These are phyloP conservation scores for Lactarius quietus DNA, from an alignment of 768 basidiomycete genomes.

Conservation along the genomic window DNA sequence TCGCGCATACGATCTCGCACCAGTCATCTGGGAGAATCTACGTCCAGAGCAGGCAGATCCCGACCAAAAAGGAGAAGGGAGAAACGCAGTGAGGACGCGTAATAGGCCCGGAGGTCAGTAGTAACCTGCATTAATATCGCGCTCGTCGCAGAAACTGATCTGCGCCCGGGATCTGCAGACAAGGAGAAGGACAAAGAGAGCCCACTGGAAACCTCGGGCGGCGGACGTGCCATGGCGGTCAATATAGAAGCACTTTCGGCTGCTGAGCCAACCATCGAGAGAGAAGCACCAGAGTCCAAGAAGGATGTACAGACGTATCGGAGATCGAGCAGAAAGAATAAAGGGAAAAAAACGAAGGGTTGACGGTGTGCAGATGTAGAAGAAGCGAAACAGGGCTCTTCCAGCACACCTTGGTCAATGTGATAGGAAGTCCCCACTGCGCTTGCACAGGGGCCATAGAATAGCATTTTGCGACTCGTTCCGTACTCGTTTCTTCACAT, in stretches of 20 bases:
- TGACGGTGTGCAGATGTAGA: not conserved
- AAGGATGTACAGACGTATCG: not conserved
- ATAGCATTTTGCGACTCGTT: not conserved
- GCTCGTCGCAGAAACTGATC: not conserved
- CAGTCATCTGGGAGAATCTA: conserved; percentile 51
- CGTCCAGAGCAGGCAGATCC: conserved; percentile 30
- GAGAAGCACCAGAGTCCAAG: not conserved
- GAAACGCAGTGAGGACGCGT: not conserved
- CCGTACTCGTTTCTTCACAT: not conserved
- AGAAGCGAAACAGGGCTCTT: not conserved
- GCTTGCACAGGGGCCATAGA: not conserved
- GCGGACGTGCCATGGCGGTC: not conserved
- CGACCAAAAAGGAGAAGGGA: not conserved
- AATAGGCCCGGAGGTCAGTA: conserved; percentile 6
- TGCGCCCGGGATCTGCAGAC: not conserved
- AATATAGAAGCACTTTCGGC: not conserved
- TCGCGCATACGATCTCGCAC: conserved; percentile 66
- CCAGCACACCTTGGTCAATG: not conserved
- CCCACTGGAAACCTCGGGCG: not conserved
- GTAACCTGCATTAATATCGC: not conserved
- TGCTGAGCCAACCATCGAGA: not conserved
- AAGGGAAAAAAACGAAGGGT: not conserved
- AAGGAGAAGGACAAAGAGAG: not conserved
- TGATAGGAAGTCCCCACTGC: not conserved
- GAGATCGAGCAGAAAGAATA: not conserved